Base-by-base conservation (phyloP, 257 asterid genomes). In the Fraxinus americana region DNA sequence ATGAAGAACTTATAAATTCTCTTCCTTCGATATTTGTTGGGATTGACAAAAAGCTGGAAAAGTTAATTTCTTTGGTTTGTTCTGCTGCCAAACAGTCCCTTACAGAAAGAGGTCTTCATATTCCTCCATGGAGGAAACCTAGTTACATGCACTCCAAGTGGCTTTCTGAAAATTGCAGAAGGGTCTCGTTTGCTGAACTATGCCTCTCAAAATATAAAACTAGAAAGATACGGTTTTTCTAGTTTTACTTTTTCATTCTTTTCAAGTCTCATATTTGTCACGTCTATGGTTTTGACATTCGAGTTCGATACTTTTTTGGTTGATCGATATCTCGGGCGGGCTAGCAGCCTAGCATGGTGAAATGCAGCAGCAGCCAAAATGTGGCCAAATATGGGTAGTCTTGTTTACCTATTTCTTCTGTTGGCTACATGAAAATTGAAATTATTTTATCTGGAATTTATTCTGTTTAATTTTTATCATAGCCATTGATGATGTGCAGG, bases 41-140 rank as follows among this genome's bases (percentile, higher is more conserved):
- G 29, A 83, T 77, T 70, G 89, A 85, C 38, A 82, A 80, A 35
- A 88, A 88, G 78, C 75, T 90, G 73, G 79, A 87, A 61, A 86
- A 85, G 43, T 38, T 88, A 19, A 87, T 90, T 43, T 52, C 88
- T 25, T 61, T 90, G 77, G 75, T 87, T 39, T 85, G 90, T 84
- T 8, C 85, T 7, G 95, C 92, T 48, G 90, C 91, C 73, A 82
- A 90, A 83, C 88, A 84, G 83, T 88, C 92, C 72, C 82, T 88
- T 57, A 90, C 50, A 13, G 91, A 88, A 82, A 85, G 76, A 35
- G 89, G 89, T 0, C 70, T 90, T 19, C 88, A 88, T 75, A 76
- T 90, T 63, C 95, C 95, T 19, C 95, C 95, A 54, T 90, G 95
- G 95, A 87, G 95, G 54, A 90, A 81, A 75, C 84, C 86, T 4